Percentiles rank a stretch among this genome's conserved stretches.
phyloP scores from a whole-genome alignment of 2,329 filamentous ascomycete species.

The Stemphylium lycopersici region DNA sequence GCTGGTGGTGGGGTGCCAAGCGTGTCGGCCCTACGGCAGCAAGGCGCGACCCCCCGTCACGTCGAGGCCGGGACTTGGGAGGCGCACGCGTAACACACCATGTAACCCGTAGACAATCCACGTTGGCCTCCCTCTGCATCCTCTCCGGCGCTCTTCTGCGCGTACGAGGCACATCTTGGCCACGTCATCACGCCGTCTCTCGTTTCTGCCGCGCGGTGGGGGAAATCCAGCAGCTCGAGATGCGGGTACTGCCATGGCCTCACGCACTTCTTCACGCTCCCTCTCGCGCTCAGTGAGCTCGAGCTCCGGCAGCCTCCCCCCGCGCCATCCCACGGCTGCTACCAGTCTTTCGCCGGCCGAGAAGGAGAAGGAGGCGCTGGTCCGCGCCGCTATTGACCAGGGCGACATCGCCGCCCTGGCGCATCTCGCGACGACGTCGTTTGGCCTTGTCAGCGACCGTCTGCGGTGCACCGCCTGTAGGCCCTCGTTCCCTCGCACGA shows the following conservation, averaged over 20 bases:
- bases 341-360: constrained; percentile 28
- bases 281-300: constrained; percentile 40
- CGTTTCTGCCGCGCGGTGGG: background rate
- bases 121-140: constrained; percentile 2
- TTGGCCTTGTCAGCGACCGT: constrained; percentile 56
- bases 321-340: constrained; percentile 22
- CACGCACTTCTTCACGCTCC: constrained; percentile 28
- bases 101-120: constrained; percentile 12
- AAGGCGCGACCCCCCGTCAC: constrained; percentile 22
- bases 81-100: constrained; percentile 11
- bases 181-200: constrained; percentile 13
- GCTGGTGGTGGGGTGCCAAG: constrained; percentile 20
- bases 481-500: constrained; percentile 38
- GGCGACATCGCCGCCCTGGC: constrained; percentile 50
- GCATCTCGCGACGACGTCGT: constrained; percentile 50
- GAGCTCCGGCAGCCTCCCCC: constrained; percentile 36
- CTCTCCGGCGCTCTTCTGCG: constrained; percentile 8
- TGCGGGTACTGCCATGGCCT: constrained; percentile 35
- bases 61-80: constrained; percentile 15
- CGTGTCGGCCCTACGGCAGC: constrained; percentile 10
- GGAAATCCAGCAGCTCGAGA: constrained; percentile 17
- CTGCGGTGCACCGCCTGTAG: constrained; percentile 79
- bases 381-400: constrained; percentile 51
- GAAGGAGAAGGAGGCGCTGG: constrained; percentile 37
- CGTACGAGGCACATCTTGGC: constrained; percentile 9